These are phyloP conservation scores for Penicillium sclerotigenum DNA, from an alignment of 2,329 filamentous ascomycete genomes.

Conservation along the genomic window DNA sequence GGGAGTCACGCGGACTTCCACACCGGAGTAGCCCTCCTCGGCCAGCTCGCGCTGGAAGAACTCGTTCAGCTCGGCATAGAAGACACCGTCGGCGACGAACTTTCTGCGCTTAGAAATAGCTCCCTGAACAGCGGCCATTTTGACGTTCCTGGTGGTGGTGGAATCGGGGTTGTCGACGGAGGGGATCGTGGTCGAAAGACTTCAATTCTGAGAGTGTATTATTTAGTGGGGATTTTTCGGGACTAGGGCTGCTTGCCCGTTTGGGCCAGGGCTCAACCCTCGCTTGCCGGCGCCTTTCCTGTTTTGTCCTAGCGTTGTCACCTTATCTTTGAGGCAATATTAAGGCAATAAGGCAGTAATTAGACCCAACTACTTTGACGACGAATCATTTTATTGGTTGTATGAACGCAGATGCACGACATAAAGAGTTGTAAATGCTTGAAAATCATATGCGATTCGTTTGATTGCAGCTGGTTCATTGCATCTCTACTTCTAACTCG, in stretches of 20 bases:
- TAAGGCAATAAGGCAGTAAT: constrained; percentile 9
- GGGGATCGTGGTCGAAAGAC: constrained; percentile 33
- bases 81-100: constrained; percentile 97
- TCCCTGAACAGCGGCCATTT: constrained; percentile 51
- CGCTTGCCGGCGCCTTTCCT: constrained; percentile 32
- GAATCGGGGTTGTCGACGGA: constrained; percentile 35
- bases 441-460: not conserved
- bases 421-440: constrained; percentile 5
- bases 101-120: constrained; percentile 56
- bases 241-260: constrained; percentile 33
- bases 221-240: constrained; percentile 42
- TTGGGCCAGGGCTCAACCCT: constrained; percentile 43
- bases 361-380: not conserved
- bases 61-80: constrained; percentile 99
- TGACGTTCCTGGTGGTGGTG: constrained; percentile 38
- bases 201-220: constrained; percentile 34
- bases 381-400: not conserved
- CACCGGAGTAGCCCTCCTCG: constrained; percentile 99
- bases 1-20: constrained; percentile 99
- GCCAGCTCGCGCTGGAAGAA: constrained; percentile 99
- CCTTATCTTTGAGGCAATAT: constrained; percentile 6
- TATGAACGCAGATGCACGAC: not conserved
- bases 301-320: constrained; percentile 15
- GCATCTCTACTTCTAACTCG: constrained; percentile 52
- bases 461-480: constrained; percentile 30